These are phyloP conservation scores for Wickerhamiella azyma DNA, from an alignment of 805 yeast species.

Conservation along the genomic window DNA sequence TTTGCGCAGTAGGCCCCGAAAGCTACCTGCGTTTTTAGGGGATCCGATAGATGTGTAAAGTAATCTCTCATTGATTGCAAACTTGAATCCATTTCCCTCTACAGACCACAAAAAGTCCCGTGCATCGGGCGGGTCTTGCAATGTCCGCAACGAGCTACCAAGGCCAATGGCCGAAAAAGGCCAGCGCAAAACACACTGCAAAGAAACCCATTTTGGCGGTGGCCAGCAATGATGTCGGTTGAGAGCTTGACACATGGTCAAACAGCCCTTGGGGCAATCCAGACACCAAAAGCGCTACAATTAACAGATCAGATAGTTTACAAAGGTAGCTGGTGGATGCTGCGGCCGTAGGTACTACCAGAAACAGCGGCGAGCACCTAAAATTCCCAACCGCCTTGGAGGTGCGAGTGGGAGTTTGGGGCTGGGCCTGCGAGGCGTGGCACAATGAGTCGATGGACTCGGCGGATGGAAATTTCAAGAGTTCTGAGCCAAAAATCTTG, in stretches of 20 bases:
- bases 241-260: constrained; percentile 9
- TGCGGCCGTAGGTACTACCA: constrained; percentile 23
- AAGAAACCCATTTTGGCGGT: constrained; percentile 11
- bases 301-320: constrained; percentile 7
- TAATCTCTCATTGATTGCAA: too few relatives aligned
- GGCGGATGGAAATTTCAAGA: too few relatives aligned
- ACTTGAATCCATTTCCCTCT: too few relatives aligned
- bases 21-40: too few relatives aligned
- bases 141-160: too few relatives aligned
- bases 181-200: constrained; percentile 13
- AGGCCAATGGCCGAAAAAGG: constrained; percentile 9
- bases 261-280: constrained; percentile 15
- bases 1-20: too few relatives aligned
- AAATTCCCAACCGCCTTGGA: constrained; percentile 8
- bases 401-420: constrained; percentile 9
- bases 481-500: too few relatives aligned
- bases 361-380: constrained; percentile 22
- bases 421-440: constrained; percentile 23
- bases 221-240: constrained; percentile 10
- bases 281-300: constrained; percentile 13
- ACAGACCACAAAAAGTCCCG: too few relatives aligned
- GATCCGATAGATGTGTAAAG: too few relatives aligned
- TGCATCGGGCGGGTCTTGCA: too few relatives aligned
- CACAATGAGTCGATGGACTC: constrained; percentile 27
- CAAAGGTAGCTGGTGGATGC: constrained; percentile 19